Evolutionary conservation across 352 stramenopile species (phyloP), one percentile per base, ranked within the genome.

Genomic region (Phytophthora constricta): DNA sequence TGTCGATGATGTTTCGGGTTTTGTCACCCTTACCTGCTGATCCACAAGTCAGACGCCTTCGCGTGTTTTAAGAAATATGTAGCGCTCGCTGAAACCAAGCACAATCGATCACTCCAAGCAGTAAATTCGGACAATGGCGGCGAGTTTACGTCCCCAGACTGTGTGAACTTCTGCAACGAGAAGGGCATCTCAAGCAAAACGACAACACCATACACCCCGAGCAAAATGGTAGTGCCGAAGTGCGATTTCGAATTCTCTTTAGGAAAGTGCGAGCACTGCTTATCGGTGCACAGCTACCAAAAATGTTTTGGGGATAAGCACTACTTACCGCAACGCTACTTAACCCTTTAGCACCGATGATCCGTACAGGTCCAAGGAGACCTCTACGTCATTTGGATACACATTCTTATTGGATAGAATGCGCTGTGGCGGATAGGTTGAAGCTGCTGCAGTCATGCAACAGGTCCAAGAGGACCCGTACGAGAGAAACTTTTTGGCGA

Each of bases 291-390:
- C 51, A 56, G 13, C 27, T 62, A 16, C 51, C 51, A 1, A 68
- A 68, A 28, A 50, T 52, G 19, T 68, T 56, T n/a, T 68, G 60
- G 60, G 60, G 31, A 9, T 41, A 61, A 20, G 60, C 42, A 1
- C 31, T 55, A 26, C 27, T 50, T 9, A 47, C 49, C 2, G 49
- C 49, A 22, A 51, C 42, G 2, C 14, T 56, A 3, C 23, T 54
- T 2, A 41, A 22, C 7, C n/a, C n/a, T n/a, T n/a, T n/a, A n/a
- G n/a, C n/a, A n/a, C n/a, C n/a, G n/a, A n/a, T n/a, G n/a, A n/a
- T n/a, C n/a, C n/a, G n/a, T n/a, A n/a, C n/a, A n/a, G n/a, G n/a
- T n/a, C n/a, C n/a, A n/a, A n/a, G n/a, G n/a, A n/a, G n/a, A n/a
- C n/a, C n/a, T n/a, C n/a, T n/a, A n/a, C n/a, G n/a, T n/a, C n/a